phyloP scores from a whole-genome alignment of 768 basidiomycete genomes.

The Lactarius tabidus region DNA sequence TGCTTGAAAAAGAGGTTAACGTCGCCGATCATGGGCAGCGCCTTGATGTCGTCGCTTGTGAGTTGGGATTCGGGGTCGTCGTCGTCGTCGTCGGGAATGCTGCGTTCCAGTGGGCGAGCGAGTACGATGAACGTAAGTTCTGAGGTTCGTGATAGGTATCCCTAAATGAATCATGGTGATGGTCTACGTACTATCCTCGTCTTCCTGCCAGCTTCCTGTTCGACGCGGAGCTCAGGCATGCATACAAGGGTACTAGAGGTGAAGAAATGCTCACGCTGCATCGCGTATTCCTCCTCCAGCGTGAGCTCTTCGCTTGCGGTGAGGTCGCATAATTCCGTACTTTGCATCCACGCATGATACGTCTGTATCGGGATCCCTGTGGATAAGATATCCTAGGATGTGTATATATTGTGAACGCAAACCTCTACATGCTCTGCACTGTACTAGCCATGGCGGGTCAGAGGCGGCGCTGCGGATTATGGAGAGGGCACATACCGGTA shows the following conservation, averaged over 20 bases:
- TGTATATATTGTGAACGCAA: no score
- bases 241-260: neutral
- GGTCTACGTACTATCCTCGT: slow-evolving; percentile 65
- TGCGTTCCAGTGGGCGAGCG: slow-evolving; percentile 36
- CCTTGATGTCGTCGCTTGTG: slow-evolving; percentile 31
- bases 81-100: neutral
- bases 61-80: slow-evolving; percentile 7
- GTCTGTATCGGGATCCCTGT: slow-evolving; percentile 39
- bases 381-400: neutral
- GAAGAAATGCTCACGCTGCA: slow-evolving; percentile 62
- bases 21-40: slow-evolving; percentile 79
- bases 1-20: slow-evolving; percentile 87
- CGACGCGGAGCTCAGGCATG: neutral
- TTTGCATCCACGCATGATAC: slow-evolving; percentile 89
- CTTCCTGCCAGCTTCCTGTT: slow-evolving; percentile 78
- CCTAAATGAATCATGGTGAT: neutral
- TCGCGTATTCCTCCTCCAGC: slow-evolving; percentile 78
- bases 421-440: slow-evolving; percentile 47
- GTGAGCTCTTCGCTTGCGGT: slow-evolving; percentile 85
- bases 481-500: slow-evolving; percentile 48
- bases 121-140: slow-evolving; percentile 91
- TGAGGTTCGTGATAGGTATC: slow-evolving; percentile 29
- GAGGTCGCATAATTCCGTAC: slow-evolving; percentile 61
- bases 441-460: neutral
- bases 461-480: neutral